A percentile compares a stretch with the other conserved stretches of the same genome.
Conservation (phyloP, 768 basidiomycete species). For the Pisolithus microcarpus region DNA sequence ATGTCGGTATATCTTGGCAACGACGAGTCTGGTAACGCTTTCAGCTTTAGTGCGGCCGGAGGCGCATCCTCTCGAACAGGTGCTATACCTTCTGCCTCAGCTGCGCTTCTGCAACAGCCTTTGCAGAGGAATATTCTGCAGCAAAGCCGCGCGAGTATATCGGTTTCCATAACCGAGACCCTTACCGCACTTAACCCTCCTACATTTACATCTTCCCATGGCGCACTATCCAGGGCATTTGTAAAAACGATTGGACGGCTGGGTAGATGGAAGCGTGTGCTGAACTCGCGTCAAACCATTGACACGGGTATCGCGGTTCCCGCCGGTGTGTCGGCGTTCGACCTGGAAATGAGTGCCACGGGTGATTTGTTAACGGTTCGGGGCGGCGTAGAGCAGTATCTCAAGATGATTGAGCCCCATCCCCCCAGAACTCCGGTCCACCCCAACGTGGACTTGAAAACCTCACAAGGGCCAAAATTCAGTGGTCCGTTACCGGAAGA, state of each 20-base stretch:
- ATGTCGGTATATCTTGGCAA: slow-evolving; percentile 30
- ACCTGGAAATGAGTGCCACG: slow-evolving; percentile 54
- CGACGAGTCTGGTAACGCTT: slow-evolving; percentile 42
- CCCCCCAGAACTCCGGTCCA: slow-evolving; percentile 7
- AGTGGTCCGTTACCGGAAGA: slow-evolving; percentile 1
- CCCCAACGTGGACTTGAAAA: not conserved
- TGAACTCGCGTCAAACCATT: slow-evolving; percentile 41
- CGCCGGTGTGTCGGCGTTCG: slow-evolving; percentile 61
- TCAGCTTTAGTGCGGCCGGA: slow-evolving; percentile 21
- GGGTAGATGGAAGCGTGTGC: slow-evolving; percentile 75
- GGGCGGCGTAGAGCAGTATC: slow-evolving; percentile 60
- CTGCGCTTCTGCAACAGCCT: slow-evolving; percentile 60
- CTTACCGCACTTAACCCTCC: slow-evolving; percentile 30
- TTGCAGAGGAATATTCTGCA: slow-evolving; percentile 45
- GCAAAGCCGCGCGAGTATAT: slow-evolving; percentile 33
- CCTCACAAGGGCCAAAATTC: not conserved
- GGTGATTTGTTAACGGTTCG: slow-evolving; percentile 55
- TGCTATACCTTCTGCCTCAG: slow-evolving; percentile 47
- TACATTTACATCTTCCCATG: slow-evolving; percentile 44
- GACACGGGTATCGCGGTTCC: slow-evolving; percentile 31
- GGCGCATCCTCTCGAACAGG: slow-evolving; percentile 33
- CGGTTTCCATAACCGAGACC: slow-evolving; percentile 16
- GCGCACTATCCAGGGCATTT: slow-evolving; percentile 64
- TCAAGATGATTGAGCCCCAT: slow-evolving; percentile 46
- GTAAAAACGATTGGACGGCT: slow-evolving; percentile 78